phyloP scores from a whole-genome alignment of 2,329 filamentous ascomycete genomes.

The Lecanicillium sp. region DNA sequence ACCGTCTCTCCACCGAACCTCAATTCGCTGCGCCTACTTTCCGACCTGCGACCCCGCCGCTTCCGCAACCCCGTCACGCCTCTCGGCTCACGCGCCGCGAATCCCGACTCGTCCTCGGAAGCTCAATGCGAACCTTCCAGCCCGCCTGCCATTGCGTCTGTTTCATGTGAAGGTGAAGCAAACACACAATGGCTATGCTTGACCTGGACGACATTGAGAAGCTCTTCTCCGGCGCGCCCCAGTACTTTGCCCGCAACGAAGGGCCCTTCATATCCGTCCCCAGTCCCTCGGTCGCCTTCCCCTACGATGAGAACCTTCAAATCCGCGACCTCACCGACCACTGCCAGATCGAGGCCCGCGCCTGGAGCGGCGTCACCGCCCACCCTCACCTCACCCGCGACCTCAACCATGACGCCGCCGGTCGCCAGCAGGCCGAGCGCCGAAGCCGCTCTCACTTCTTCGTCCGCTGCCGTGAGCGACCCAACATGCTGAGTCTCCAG shows the following conservation, averaged over 20 bases:
- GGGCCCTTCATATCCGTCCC: slow-evolving; percentile 54
- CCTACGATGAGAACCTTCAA: slow-evolving; percentile 57
- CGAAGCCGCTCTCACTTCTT: slow-evolving; percentile 51
- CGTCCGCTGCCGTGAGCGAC: slow-evolving; percentile 53
- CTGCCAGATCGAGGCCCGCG: slow-evolving; percentile 55
- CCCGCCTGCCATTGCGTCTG: background rate
- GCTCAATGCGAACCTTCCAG: slow-evolving; percentile 1
- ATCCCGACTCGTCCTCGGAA: background rate
- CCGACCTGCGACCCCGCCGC: background rate
- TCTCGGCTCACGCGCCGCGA: background rate
- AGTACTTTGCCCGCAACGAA: slow-evolving; percentile 59
- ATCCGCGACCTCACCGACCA: slow-evolving; percentile 61
- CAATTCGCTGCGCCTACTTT: background rate
- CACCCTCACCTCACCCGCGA: slow-evolving; percentile 55
- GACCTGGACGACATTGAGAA: slow-evolving; percentile 57
- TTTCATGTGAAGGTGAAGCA: background rate
- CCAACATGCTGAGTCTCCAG: slow-evolving; percentile 67
- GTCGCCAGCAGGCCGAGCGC: slow-evolving; percentile 36
- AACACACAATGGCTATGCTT: slow-evolving; percentile 49
- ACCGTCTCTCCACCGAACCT: background rate
- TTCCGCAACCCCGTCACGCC: background rate
- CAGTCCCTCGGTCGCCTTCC: slow-evolving; percentile 59
- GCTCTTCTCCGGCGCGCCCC: slow-evolving; percentile 70
- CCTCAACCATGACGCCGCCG: slow-evolving; percentile 39
- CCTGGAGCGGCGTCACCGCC: slow-evolving; percentile 58